Percentiles rank a stretch among this genome's conserved stretches.
Conservation (phyloP, 2,329 filamentous ascomycete genomes). For the Trichoderma polysporum region DNA sequence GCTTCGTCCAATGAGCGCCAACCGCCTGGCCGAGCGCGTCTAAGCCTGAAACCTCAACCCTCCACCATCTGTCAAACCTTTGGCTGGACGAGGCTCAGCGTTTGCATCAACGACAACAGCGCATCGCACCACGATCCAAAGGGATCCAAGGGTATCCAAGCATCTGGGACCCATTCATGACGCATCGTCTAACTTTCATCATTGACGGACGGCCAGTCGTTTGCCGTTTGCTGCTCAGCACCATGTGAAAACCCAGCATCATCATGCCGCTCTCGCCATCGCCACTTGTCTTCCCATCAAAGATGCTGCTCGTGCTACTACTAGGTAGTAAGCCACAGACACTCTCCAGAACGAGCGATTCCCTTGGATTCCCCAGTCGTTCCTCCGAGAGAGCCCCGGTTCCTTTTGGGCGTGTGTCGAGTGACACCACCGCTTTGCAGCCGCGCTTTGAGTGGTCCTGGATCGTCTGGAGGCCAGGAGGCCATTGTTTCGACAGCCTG, state of each 20-base stretch:
- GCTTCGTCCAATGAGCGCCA: conserved; percentile 26
- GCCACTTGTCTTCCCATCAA: too few relatives aligned
- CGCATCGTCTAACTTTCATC: not conserved
- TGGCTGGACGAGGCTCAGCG: not conserved
- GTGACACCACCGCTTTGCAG: conserved; percentile 22
- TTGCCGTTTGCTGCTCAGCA: not conserved
- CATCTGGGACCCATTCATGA: not conserved
- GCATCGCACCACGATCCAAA: not conserved
- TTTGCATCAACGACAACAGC: not conserved
- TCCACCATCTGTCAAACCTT: conserved; percentile 12
- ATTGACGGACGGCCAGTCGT: conserved; percentile 14
- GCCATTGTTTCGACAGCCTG: conserved; percentile 16
- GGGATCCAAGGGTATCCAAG: not conserved
- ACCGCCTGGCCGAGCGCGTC: conserved; percentile 26
- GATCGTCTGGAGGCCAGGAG: not conserved
- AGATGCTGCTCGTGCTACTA: not conserved
- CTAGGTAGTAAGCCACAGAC: not conserved
- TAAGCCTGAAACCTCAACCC: conserved; percentile 29
- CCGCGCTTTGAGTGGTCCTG: conserved; percentile 21
- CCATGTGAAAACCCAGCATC: not conserved
- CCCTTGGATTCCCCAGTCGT: not conserved
- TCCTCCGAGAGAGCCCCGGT: not conserved
- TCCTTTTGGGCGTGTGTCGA: conserved; percentile 16
- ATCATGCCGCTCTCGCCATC: not conserved
- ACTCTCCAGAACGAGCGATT: not conserved